Evolutionary conservation across 2,329 filamentous ascomycete genomes (phyloP).

Genomic region (Colletotrichum australisinense): DNA sequence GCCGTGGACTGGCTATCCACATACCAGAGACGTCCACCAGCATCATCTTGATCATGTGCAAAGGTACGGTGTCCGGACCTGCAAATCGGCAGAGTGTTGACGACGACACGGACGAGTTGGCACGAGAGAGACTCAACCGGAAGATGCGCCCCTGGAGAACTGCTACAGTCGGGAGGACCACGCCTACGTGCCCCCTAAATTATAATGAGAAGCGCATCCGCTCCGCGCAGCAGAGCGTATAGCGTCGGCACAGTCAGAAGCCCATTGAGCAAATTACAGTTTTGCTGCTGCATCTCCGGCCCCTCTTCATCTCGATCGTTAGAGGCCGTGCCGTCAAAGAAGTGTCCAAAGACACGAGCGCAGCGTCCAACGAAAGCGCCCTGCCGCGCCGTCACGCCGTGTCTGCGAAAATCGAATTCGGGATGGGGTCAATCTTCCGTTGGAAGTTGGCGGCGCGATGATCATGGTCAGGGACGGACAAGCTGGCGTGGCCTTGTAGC

Average conservation of each 20-base stretch:
- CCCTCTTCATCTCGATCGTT: constrained; percentile 11
- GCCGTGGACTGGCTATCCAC: neutral
- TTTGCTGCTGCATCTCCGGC: constrained; percentile 5
- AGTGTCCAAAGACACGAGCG: neutral
- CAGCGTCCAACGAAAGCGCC: neutral
- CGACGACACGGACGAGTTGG: constrained; percentile 1
- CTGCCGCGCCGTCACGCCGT: neutral
- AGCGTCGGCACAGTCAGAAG: neutral
- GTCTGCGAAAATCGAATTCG: neutral
- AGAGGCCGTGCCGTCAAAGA: constrained; percentile 10
- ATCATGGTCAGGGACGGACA: constrained; percentile 4
- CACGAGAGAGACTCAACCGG: constrained; percentile 2
- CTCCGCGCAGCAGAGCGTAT: neutral
- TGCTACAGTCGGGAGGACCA: neutral
- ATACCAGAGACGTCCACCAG: neutral
- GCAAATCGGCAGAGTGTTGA: neutral
- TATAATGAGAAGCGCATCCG: neutral
- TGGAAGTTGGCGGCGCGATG: constrained; percentile 13
- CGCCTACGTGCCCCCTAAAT: constrained; percentile 4
- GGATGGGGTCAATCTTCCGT: neutral
- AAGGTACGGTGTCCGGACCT: neutral
- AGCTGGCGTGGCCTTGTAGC: constrained; percentile 7
- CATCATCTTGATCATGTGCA: neutral
- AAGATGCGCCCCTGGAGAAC: neutral
- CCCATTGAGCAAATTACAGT: neutral